Evolutionary conservation across 306 rosid species (phyloP), one percentile per base, ranked within the genome.

Genomic region (Trifolium subterraneum): DNA sequence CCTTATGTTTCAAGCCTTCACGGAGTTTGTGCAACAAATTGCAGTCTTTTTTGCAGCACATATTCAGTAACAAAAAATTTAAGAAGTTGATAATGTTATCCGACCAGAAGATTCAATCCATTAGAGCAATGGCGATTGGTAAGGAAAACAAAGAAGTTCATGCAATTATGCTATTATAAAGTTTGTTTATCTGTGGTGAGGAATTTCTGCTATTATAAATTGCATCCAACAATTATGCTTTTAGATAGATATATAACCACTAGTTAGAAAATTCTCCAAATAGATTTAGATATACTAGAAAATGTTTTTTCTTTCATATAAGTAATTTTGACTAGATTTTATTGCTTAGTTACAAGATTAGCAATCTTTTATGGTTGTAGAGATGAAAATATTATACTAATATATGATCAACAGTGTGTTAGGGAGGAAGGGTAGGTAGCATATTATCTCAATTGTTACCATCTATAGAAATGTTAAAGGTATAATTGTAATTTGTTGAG

Each of bases 211-310:
- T 25, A 47, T 44, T 16, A 47, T 22, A 7, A 45, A 45, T 25
- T 14, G 56, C 16, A 6, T 68, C 7, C 27, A n/a, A 47, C 41
- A 47, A 68, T 20, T 27, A 23, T 45, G 72, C 25, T 47, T 68
- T 45, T 9, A 68, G 52, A 45, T 25, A n/a, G n/a, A n/a, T n/a
- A n/a, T n/a, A n/a, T n/a, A 12, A 45, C 51, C 51, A 45, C 51
- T 8, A 25, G 52, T 45, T 12, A 14, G 42, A 48, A 27, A 68
- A 27, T 69, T 48, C 62, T 11, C 22, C 73, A 69, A 48, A 69
- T 48, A 25, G 41, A 23, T 13, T 47, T 48, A 29, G 52, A 9
- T n/a, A 47, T n/a, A 48, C 60, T 0, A 7, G 10, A 47, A 14
- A 14, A 45, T 45, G 51, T 44, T 13, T 45, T 67, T 22, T 8